Evolutionary conservation across 2,329 filamentous ascomycete genomes (phyloP), one percentile per base, ranked within the genome.

Genomic region (Ceratocystis cacaofunesta): DNA sequence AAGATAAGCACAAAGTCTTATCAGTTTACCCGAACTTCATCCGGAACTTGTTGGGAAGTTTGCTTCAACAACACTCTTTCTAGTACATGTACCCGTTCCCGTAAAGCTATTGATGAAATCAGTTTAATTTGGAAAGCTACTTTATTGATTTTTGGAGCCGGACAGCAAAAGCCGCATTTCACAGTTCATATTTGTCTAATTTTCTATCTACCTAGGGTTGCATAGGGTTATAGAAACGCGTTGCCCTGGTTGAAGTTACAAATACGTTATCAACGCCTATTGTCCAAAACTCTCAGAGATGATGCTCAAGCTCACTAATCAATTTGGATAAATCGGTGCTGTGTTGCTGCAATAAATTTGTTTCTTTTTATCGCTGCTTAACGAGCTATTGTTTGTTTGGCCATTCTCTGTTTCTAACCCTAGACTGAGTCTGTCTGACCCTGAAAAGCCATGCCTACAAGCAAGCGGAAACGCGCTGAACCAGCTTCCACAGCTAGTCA

Each of bases 391-490:
- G 28, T 30, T 30, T 58, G 28, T 36, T 36, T n/a, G 15, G 32
- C 25, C n/a, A 41, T 52, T 58, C 55, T 58, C 22, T n/a, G 15
- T n/a, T 58, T 28, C 17, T 58, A 36, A 58, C 55, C 55, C 55
- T 58, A 58, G 55, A 7, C 28, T 15, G 22, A 19, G n/a, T n/a
- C 28, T n/a, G 30, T 32, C 55, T 15, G 30, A 58, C 55, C 55
- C 30, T 58, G 55, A 58, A 58, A 36, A 36, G 22, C 12, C 28
- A 58, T 58, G 55, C 63, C 63, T 5, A 57, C 32, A 43, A 30
- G 36, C 30, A 64, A 64, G 57, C 48, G 63, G 22, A 64, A 64
- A 60, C 63, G 63, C 22, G 41, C 63, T 15, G 63, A 48, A 22
- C 48, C 19, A 17, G 25, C 41, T 5, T 19, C 12, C 10, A 12